Percentiles rank a stretch among this genome's conserved stretches.
Conservation (phyloP, 306 rosid species). For the Prunus mume region DNA sequence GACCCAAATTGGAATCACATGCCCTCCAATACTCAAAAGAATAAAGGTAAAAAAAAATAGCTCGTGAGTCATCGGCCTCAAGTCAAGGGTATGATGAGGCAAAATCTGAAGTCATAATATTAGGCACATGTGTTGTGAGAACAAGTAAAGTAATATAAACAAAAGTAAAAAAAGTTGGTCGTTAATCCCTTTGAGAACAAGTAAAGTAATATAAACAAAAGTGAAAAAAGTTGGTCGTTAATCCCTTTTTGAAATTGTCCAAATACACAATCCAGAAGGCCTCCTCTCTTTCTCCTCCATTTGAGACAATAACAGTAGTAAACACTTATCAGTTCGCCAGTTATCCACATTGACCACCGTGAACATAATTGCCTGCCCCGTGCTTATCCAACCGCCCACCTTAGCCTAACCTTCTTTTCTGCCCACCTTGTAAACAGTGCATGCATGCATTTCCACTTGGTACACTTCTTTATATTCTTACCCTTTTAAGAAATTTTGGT, state of each 20-base stretch:
- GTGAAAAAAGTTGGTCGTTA: background rate
- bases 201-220: background rate
- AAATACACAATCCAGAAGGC: background rate
- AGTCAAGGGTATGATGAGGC: no score
- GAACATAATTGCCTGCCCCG: background rate
- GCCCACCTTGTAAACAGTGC: background rate
- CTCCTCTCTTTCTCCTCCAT: background rate
- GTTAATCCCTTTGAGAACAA: no score
- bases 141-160: background rate
- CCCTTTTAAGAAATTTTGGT: background rate
- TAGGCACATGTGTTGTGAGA: background rate
- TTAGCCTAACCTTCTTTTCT: no score
- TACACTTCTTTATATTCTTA: background rate
- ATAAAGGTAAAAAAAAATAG: no score
- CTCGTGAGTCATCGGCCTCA: no score
- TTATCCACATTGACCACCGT: background rate
- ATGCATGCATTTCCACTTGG: background rate
- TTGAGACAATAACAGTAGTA: background rate
- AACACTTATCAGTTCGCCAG: background rate
- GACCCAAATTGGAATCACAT: no score
- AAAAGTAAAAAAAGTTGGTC: background rate
- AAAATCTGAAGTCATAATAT: no score
- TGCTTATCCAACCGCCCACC: background rate
- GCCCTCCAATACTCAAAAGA: no score
- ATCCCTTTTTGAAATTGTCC: background rate